Percentiles rank a stretch among this genome's conserved stretches.
These are phyloP conservation scores for Magnusiomyces sp. DNA, from an alignment of 1,139 yeast species.

Conservation along the genomic window DNA sequence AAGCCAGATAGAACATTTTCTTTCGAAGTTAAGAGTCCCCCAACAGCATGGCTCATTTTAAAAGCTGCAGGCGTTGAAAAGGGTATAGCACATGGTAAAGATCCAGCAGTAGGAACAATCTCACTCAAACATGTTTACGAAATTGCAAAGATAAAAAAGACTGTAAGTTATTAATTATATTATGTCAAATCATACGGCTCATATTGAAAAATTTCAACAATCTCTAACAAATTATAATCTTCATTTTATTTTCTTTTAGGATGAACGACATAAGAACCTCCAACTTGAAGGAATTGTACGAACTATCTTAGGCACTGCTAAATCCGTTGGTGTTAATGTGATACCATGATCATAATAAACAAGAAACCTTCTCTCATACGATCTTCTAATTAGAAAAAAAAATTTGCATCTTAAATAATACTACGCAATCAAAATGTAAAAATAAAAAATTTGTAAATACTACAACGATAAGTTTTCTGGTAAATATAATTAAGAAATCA, in stretches of 20 bases:
- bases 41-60: conserved; percentile 78
- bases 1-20: conserved; percentile 87
- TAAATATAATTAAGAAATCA: too few relatives aligned
- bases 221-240: neutral
- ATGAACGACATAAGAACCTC: conserved; percentile 64
- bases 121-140: conserved; percentile 88
- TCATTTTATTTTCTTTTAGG: conserved; percentile 31
- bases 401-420: too few relatives aligned
- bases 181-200: neutral
- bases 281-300: conserved; percentile 74
- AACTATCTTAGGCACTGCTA: conserved; percentile 78
- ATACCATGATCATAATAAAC: conserved; percentile 40
- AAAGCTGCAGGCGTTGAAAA: conserved; percentile 79
- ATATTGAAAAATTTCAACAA: neutral
- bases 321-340: conserved; percentile 77
- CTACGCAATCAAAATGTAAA: too few relatives aligned
- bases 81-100: conserved; percentile 57
- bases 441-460: neutral
- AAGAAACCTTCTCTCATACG: too few relatives aligned
- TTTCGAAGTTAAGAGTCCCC: conserved; percentile 85
- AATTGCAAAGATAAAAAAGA: conserved; percentile 87
- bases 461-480: neutral
- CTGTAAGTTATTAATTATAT: conserved; percentile 29
- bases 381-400: neutral
- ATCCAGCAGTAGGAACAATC: conserved; percentile 58